Base-by-base conservation (phyloP, 495 filamentous ascomycete genomes). In the Articulospora tetracladia region DNA sequence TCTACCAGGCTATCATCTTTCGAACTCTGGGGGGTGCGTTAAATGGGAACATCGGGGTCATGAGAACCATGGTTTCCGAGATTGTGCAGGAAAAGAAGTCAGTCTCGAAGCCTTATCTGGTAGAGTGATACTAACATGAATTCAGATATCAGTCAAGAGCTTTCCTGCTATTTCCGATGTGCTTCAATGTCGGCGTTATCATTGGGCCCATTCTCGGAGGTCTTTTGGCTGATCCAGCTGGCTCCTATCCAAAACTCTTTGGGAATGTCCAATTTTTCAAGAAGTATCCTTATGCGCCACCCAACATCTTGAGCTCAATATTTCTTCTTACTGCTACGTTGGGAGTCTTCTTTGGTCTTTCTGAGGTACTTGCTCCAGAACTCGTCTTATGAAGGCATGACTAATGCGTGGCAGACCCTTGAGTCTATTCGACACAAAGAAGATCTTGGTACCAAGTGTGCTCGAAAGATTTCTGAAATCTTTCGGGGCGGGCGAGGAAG, bases 11-110 rank as follows among this genome's bases (percentile, higher is more conserved):
- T 20, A 75, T 92, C 61, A 73, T 88, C 48, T 95, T 89, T 73
- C 77, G 90, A 30, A 83, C 77, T 19, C 69, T 92, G 47, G 91
- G 89, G 6, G 90, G 91, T 24, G 82, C 82, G 7, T 82, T 91
- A 55, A 95, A 95, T 69, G 90, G 91, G 0, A 94, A 91, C 62
- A 84, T 91, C 3, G 88, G 89, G 0, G 87, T 92, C 41, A 85
- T 93, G 73, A 76, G 89, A 44, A 93, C 88, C 0, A 90, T 91
- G 81, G 86, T 92, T 22, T 82, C 83, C 0, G 91, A 94, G 70
- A 78, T 83, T 41, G 75, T 86, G 1, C 70, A 74, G 55, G 84
- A 87, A 71, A 81, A 78, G 62, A 79, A 73, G 68, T 93, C 90
- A 34, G 57, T 34, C 81, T 49, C 3, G 23, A 20, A 25, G 11